Evolutionary conservation across 176 grass and related monocot species (phyloP).

Genomic region (Bromus sterilis): DNA sequence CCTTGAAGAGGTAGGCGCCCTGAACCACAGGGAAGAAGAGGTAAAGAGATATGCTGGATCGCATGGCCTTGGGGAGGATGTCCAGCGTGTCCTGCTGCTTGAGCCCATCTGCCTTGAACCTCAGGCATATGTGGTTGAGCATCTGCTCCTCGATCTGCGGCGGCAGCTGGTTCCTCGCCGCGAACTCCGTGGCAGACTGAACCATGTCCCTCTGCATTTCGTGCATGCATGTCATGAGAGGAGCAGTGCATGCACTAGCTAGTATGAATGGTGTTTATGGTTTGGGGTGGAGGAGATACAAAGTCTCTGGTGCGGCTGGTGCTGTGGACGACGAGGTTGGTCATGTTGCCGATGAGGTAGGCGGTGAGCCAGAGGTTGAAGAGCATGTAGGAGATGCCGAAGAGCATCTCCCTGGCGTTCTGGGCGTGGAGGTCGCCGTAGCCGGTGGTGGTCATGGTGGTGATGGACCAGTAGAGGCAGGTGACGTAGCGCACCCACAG

Average conservation of each 20-base stretch:
- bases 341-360: slow-evolving; percentile 98
- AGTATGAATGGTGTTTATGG: too few species aligned
- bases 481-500: slow-evolving; percentile 82
- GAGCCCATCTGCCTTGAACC: slow-evolving; percentile 76
- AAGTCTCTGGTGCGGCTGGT: slow-evolving; percentile 94
- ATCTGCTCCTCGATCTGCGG: slow-evolving; percentile 66
- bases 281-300: neutral
- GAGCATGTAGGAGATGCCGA: slow-evolving; percentile 87
- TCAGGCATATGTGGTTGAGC: slow-evolving; percentile 77
- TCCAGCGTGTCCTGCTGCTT: slow-evolving; percentile 77
- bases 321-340: slow-evolving; percentile 95
- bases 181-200: slow-evolving; percentile 60
- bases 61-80: slow-evolving; percentile 63
- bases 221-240: too few species aligned
- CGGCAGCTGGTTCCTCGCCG: slow-evolving; percentile 79
- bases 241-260: too few species aligned
- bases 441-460: slow-evolving; percentile 85
- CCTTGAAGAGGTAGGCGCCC: slow-evolving; percentile 64
- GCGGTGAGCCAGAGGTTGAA: slow-evolving; percentile 89
- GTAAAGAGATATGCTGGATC: slow-evolving; percentile 61
- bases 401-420: slow-evolving; percentile 85
- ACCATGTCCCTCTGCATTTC: slow-evolving; percentile 78
- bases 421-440: slow-evolving; percentile 96
- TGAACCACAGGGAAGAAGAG: slow-evolving; percentile 70
- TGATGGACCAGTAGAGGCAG: slow-evolving; percentile 92